These are phyloP conservation scores for Spiraea crenata DNA, from an alignment of 331 rosid species.

Conservation along the genomic window DNA sequence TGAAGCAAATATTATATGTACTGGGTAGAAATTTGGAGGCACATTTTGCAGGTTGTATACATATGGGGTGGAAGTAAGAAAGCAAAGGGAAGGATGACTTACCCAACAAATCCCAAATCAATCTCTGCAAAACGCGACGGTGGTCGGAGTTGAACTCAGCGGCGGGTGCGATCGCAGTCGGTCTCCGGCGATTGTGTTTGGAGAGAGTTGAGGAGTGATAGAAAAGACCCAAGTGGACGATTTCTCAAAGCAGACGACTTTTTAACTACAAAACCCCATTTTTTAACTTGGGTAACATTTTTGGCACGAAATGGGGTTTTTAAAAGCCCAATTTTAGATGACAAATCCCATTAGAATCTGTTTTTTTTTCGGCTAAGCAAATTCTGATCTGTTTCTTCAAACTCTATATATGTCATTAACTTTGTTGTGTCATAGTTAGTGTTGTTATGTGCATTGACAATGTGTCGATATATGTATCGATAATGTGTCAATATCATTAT, in stretches of 20 bases:
- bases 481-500: no score
- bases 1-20: conserved; percentile 7
- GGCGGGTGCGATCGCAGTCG: neutral
- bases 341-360: no score
- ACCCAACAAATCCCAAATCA: conserved; percentile 10
- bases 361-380: no score
- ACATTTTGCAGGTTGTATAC: neutral
- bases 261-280: neutral
- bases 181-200: neutral
- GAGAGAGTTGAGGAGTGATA: neutral
- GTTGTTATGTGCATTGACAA: no score
- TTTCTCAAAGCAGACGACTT: conserved; percentile 4
- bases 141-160: neutral
- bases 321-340: neutral
- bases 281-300: neutral
- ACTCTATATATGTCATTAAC: no score
- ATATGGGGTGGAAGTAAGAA: neutral
- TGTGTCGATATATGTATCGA: no score
- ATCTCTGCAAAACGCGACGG: neutral
- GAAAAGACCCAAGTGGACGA: neutral
- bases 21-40: neutral
- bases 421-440: no score
- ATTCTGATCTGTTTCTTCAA: no score
- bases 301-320: neutral
- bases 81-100: neutral